phyloP scores from a whole-genome alignment of 805 yeast species.

The Nakazawaea peltata region DNA sequence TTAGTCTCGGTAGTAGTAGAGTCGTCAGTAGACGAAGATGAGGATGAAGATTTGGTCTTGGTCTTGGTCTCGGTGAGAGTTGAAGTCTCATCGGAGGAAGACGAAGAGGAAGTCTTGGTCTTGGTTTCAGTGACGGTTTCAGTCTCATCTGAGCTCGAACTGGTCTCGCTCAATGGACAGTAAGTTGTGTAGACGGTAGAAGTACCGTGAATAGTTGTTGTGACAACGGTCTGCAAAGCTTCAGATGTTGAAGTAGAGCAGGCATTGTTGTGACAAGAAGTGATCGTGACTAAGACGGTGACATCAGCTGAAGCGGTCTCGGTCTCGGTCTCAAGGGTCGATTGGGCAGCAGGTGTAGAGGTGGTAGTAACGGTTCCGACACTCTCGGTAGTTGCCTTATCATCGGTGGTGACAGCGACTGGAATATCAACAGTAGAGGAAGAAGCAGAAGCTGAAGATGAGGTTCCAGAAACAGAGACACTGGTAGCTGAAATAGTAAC shows the following conservation, averaged over 20 bases:
- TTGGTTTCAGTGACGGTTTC: conserved; percentile 2
- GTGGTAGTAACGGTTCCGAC: conserved; percentile 3
- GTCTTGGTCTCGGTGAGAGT: not conserved
- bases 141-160: conserved; percentile 5
- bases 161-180: conserved; percentile 14
- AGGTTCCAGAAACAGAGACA: not conserved
- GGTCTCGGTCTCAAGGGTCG: conserved; percentile 5
- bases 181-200: conserved; percentile 15
- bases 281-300: conserved; percentile 14
- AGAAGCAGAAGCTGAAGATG: conserved; percentile 1
- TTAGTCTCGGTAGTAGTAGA: no score
- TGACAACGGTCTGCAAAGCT: conserved; percentile 11
- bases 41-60: no score
- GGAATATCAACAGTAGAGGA: conserved; percentile 5
- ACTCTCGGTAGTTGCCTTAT: conserved; percentile 1
- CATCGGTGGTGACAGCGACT: conserved; percentile 9
- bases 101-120: not conserved
- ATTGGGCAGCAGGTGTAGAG: conserved; percentile 4
- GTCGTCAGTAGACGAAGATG: no score
- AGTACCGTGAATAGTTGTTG: conserved; percentile 13
- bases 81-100: not conserved
- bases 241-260: conserved; percentile 6
- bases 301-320: conserved; percentile 10
- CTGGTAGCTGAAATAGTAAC: not conserved
- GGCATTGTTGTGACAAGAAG: conserved; percentile 9